Percentiles rank a stretch among this genome's conserved stretches.
These are phyloP conservation scores for Salicornia ramosissima DNA, from an alignment of 148 eudicot species.

Conservation along the genomic window DNA sequence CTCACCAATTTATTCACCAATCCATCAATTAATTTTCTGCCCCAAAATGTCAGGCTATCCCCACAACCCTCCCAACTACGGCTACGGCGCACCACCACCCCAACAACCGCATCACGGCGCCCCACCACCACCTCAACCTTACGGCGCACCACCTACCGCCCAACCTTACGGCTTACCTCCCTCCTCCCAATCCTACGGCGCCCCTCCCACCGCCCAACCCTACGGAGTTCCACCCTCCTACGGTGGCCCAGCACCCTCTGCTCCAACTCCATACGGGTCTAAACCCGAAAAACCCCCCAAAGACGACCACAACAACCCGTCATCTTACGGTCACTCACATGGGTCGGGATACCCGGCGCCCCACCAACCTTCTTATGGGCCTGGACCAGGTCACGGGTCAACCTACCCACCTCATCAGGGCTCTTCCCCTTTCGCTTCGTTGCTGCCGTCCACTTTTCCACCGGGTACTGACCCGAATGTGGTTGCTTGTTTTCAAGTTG, in stretches of 20 bases:
- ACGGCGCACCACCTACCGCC: conserved; percentile 13
- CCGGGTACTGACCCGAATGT: conserved; percentile 88
- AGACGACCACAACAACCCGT: background rate
- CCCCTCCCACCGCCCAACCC: conserved; percentile 23
- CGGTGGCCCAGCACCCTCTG: conserved; percentile 17
- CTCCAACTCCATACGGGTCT: conserved; percentile 14
- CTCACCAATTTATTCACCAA: background rate
- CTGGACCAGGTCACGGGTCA: conserved; percentile 26
- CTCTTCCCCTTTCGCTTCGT: conserved; percentile 54
- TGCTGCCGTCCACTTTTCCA: conserved; percentile 74
- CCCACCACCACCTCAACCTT: conserved; percentile 26
- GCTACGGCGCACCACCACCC: conserved; percentile 11
- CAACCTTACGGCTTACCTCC: conserved; percentile 34
- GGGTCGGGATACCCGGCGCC: conserved; percentile 1
- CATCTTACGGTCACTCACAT: conserved; percentile 21
- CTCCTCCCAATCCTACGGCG: conserved; percentile 7
- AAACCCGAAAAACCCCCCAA: conserved; percentile 28
- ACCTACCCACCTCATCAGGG: conserved; percentile 13
- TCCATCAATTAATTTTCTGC: background rate
- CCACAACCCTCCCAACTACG: background rate
- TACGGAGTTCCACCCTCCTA: conserved; percentile 18
- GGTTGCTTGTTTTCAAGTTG: conserved; percentile 65
- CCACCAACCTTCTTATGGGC: conserved; percentile 20
- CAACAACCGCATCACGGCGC: conserved; percentile 30
- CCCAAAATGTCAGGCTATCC: background rate